Base-by-base conservation (phyloP, 495 filamentous ascomycete genomes). In the Podospora comata region DNA sequence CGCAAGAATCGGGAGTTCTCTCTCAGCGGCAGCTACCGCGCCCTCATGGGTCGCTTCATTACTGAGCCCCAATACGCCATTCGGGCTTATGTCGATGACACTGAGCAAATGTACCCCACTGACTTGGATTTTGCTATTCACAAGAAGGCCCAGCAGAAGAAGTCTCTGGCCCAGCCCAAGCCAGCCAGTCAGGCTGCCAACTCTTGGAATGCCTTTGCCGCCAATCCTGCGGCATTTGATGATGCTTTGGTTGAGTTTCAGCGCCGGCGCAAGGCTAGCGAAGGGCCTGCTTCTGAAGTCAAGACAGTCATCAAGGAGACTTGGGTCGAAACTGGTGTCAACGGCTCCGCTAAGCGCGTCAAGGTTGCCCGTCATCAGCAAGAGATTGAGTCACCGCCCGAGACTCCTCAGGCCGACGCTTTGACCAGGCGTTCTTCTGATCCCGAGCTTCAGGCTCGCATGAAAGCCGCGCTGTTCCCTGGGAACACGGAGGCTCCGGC, bases 1-100 rank as follows among this genome's bases (percentile, higher is more conserved):
- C 87, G 95, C 16, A 85, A 82, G 20, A 90, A 92, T 80, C 92
- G 88, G 77, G 96, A 97, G 71, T 85, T 91, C 74, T 94, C 91
- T 77, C 84, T 99, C n/a, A 92, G 88, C 68, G 95, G 95, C 2
- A 87, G 87, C 57, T 99, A 99, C 73, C 85, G 95, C 66, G 93
- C 94, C 75, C 65, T 97, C 5, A 82, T 99, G 65, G 90, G 87
- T n/a, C 85, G 86, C 27, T 86, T 90, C 69, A 81, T 85, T 23
- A 76, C 74, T 23, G 73, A 78, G 26, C 79, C 85, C 28, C 85
- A 83, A 4, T 91, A 85, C 64, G 87, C 92, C 61, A 81, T 97
- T 15, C 88, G 83, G 72, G 73, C 81, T 3, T 98, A 97, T 72
- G 75, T 74, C 3, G 75, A 85, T 39, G 91, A 93, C 19, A 85